Conservation (phyloP, 2,329 filamentous ascomycete genomes). For the Fusarium papillatum region DNA sequence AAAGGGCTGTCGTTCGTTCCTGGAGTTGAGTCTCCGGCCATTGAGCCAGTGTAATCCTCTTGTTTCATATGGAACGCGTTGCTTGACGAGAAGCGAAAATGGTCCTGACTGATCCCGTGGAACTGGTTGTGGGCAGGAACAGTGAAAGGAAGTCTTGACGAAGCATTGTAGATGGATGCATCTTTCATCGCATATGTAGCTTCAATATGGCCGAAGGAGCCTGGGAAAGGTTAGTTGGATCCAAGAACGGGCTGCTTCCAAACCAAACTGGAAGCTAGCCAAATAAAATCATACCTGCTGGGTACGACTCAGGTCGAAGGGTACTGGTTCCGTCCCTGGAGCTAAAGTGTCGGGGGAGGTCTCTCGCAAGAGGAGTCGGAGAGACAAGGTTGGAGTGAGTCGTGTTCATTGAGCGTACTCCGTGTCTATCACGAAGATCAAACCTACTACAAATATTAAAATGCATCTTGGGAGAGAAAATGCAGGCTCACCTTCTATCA, state of each 20-base stretch:
- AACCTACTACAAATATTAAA: slow-evolving; percentile 43
- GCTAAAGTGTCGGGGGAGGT: slow-evolving; percentile 43
- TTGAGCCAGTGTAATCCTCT: slow-evolving; percentile 41
- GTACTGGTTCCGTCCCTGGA: slow-evolving; percentile 39
- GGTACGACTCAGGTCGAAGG: slow-evolving; percentile 32
- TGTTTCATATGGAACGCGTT: slow-evolving; percentile 45
- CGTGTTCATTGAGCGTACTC: slow-evolving; percentile 52
- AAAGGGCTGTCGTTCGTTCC: slow-evolving; percentile 42
- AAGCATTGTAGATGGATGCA: slow-evolving; percentile 47
- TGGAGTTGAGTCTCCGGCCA: slow-evolving; percentile 34
- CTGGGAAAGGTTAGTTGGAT: slow-evolving; percentile 36
- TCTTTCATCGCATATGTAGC: slow-evolving; percentile 47
- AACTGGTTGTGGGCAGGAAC: slow-evolving; percentile 38
- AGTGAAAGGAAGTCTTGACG: slow-evolving; percentile 46
- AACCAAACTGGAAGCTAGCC: background rate
- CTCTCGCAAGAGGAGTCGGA: slow-evolving; percentile 49
- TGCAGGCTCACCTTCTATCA: slow-evolving; percentile 42
- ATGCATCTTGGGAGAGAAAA: background rate
- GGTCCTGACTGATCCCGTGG: slow-evolving; percentile 41
- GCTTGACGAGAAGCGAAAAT: slow-evolving; percentile 42
- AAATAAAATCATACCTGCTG: slow-evolving; percentile 23
- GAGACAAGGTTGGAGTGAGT: slow-evolving; percentile 55
- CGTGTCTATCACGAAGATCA: slow-evolving; percentile 49
- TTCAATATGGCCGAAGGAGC: slow-evolving; percentile 44
- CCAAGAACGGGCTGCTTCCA: background rate